A percentile compares a stretch with the other conserved stretches of the same genome.
These are phyloP conservation scores for Yamadazyma oceani DNA, from an alignment of 1,139 yeast species.

Conservation along the genomic window DNA sequence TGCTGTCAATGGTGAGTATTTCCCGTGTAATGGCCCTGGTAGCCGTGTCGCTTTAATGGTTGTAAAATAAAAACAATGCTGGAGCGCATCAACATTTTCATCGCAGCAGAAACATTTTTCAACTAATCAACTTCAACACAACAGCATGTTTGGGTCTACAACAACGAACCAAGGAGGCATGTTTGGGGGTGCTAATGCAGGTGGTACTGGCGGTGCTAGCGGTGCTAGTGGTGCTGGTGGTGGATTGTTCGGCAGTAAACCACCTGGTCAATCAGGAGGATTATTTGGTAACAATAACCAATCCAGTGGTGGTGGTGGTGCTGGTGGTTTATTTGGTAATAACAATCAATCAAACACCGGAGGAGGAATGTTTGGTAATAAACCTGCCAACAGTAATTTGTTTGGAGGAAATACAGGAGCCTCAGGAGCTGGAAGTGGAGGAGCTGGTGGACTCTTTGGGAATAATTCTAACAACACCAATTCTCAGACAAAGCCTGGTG, in stretches of 20 bases:
- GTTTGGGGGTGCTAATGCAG: conserved; percentile 18
- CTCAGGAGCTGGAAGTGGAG: not conserved
- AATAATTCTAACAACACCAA: conserved; percentile 9
- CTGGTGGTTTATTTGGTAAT: conserved; percentile 22
- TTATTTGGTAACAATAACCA: conserved; percentile 15
- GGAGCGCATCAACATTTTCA: not conserved
- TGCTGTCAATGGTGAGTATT: no score
- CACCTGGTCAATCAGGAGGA: conserved; percentile 8
- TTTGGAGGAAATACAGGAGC: not conserved
- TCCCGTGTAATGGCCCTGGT: no score
- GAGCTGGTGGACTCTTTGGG: conserved; percentile 3
- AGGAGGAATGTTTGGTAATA: conserved; percentile 4
- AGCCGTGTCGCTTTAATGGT: no score
- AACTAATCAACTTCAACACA: conserved; percentile 5
- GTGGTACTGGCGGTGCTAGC: conserved; percentile 3
- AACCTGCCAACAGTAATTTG: conserved; percentile 7
- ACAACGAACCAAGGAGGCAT: conserved; percentile 24
- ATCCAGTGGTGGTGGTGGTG: conserved; percentile 8
- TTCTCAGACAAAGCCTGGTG: no score
- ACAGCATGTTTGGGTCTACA: conserved; percentile 5
- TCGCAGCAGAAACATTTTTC: not conserved
- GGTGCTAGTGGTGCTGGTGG: conserved; percentile 8
- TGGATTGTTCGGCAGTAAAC: conserved; percentile 17
- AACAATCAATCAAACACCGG: conserved; percentile 4
- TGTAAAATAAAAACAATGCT: not conserved